Percentiles rank a stretch among this genome's conserved stretches.
Evolutionary conservation across 495 filamentous ascomycete genomes (phyloP).

Genomic region (Extremus antarcticus): DNA sequence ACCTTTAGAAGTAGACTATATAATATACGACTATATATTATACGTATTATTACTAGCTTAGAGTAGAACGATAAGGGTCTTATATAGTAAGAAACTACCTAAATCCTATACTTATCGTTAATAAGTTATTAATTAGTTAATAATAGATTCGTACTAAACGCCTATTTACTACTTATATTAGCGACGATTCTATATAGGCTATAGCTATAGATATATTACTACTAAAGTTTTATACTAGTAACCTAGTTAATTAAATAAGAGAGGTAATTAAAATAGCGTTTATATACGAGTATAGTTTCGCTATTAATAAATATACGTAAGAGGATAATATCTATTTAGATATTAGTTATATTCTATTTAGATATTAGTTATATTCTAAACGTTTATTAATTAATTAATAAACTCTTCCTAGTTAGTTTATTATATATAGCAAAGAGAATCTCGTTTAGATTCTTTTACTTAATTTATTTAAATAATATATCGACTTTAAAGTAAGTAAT

Average conservation of each 20-base stretch:
- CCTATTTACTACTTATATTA: neutral
- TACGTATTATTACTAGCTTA: neutral
- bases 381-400: neutral
- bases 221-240: neutral
- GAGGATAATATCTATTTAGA: neutral
- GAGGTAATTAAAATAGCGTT: neutral
- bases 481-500: neutral
- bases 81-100: too few species aligned
- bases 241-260: neutral
- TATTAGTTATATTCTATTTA: neutral
- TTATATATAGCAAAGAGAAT: neutral
- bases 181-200: neutral
- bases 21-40: neutral
- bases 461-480: neutral
- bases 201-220: neutral
- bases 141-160: neutral
- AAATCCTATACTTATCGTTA: neutral
- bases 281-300: neutral
- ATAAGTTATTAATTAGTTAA: neutral
- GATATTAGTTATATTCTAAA: too few species aligned
- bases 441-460: neutral
- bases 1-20: neutral
- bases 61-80: too few species aligned
- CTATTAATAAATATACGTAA: neutral
- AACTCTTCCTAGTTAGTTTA: neutral